Base-by-base conservation (phyloP, 140 eudicot species). In the Stevia rebaudiana region DNA sequence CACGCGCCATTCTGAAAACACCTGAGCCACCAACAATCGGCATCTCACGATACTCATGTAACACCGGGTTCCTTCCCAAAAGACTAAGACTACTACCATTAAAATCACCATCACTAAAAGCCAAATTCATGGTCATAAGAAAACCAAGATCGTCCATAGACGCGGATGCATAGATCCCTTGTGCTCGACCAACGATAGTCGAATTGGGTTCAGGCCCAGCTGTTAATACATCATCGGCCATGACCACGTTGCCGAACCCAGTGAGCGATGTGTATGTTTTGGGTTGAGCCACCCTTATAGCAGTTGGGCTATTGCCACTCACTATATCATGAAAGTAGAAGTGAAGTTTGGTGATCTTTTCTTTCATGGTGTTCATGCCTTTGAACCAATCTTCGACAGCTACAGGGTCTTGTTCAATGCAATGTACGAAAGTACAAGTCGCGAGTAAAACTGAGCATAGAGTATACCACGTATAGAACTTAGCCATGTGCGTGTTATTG, bases 321-420 rank as follows among this genome's bases (percentile, higher is more conserved):
- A 79, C 56, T 17, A 69, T 54, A 46, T 84, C 87, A 46, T 84
- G 91, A 69, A 81, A 78, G 54, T 78, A 84, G 75, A 84, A 84
- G 21, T 81, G 87, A 19, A 84, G 83, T 6, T 79, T 71, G 68
- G 78, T 79, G 13, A 75, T 16, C 49, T 79, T 79, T 59, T 79
- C 61, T 53, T 70, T 54, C 78, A 53, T 63, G 55, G 65, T 67
- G 48, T 43, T 76, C 9, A 79, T 46, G 40, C 74, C 68, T 52
- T 72, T 60, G 72, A 66, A 67, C 71, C 75, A 78, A 11, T 73
- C 67, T 73, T 78, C 68, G 12, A 67, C 78, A 0, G 77, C 75
- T 51, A 41, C 13, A 25, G 82, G 78, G 5, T 47, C 74, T 39
- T 67, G 71, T 37, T 72, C 55, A 42, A 77, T 40, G 81, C 81